These are phyloP conservation scores for Notholithocarpus densiflorus DNA, from an alignment of 306 rosid genomes.

Conservation along the genomic window DNA sequence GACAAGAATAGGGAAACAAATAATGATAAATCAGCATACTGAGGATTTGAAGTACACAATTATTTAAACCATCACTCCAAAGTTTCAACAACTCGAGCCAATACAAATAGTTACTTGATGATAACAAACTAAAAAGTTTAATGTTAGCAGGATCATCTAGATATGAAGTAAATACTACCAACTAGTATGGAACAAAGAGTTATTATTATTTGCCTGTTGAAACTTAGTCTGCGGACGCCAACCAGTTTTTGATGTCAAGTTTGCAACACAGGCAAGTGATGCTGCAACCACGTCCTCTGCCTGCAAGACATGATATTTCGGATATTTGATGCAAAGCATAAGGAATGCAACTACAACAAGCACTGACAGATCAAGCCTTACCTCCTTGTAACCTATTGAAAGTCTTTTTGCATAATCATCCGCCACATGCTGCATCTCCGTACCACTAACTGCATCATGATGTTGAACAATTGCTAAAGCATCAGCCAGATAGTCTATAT, in stretches of 20 bases:
- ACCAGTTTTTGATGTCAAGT: slow-evolving; percentile 27
- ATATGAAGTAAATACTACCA: not conserved
- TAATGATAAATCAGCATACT: too few relatives aligned
- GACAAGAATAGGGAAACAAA: not conserved
- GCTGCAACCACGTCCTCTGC: slow-evolving; percentile 44
- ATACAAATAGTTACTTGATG: not conserved
- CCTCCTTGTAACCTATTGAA: slow-evolving; percentile 49
- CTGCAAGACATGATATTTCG: slow-evolving; percentile 19
- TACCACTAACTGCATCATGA: slow-evolving; percentile 83
- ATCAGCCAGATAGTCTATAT: slow-evolving; percentile 67
- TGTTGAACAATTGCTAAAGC: slow-evolving; percentile 89
- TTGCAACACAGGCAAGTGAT: slow-evolving; percentile 42
- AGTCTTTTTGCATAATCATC: slow-evolving; percentile 76
- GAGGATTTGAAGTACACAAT: not conserved
- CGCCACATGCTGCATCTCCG: slow-evolving; percentile 75
- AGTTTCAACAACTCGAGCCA: not conserved
- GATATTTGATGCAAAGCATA: not conserved
- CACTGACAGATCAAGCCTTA: not conserved
- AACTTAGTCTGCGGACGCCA: slow-evolving; percentile 33
- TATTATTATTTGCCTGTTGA: slow-evolving; percentile 38
- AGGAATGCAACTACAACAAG: not conserved
- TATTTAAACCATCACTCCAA: not conserved
- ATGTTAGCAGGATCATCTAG: not conserved
- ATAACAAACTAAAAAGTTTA: not conserved
- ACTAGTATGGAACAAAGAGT: not conserved